phyloP scores from a whole-genome alignment of 2,329 filamentous ascomycete genomes.

The Fusarium sp. region DNA sequence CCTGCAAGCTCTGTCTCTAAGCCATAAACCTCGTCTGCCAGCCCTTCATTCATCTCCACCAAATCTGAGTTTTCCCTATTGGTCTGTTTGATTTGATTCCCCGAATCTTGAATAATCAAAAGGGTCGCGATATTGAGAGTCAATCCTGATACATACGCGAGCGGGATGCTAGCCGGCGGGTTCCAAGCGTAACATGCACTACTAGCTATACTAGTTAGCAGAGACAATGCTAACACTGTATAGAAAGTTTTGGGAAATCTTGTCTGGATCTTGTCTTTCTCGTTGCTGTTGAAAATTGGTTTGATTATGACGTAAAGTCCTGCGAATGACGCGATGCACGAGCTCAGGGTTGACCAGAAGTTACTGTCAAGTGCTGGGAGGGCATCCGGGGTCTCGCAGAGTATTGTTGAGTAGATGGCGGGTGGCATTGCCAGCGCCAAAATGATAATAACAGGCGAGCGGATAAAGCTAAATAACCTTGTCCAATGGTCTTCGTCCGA shows the following conservation, averaged over 20 bases:
- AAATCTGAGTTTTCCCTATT: not conserved
- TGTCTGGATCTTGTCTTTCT: not conserved
- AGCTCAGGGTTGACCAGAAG: not conserved
- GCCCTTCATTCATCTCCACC: too few species aligned
- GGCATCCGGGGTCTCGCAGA: not conserved
- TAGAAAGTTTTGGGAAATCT: not conserved
- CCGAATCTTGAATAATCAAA: not conserved
- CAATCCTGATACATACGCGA: rapidly evolving
- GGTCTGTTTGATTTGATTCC: not conserved
- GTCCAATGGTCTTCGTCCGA: not conserved
- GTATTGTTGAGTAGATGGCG: not conserved
- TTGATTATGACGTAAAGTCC: not conserved
- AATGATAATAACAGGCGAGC: not conserved
- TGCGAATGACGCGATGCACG: not conserved
- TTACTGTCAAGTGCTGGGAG: not conserved
- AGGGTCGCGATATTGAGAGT: not conserved
- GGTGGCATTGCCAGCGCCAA: not conserved
- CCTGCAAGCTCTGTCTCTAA: too few species aligned
- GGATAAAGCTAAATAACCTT: rapidly evolving
- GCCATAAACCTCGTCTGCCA: too few species aligned
- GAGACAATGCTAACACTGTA: not conserved
- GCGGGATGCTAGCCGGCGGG: not conserved
- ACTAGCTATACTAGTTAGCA: not conserved
- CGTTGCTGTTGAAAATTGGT: rapidly evolving
- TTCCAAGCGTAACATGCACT: not conserved